Base-by-base conservation (phyloP, 1,139 yeast species). In the Blastobotrys raffinosifermentans region DNA sequence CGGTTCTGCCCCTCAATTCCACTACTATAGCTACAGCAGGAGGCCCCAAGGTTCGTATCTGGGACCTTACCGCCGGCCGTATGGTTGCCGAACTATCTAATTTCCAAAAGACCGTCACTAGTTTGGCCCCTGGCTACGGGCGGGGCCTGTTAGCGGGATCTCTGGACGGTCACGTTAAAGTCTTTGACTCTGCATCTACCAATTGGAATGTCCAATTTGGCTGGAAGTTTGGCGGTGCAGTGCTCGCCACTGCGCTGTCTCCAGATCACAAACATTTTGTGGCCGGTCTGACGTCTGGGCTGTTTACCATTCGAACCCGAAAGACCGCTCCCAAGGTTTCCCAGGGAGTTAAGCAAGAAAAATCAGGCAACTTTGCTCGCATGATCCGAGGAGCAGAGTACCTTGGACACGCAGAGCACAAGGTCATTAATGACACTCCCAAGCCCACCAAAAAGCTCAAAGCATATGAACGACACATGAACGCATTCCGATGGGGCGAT, bases 171-270 rank as follows among this genome's bases (percentile, higher is more conserved):
- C 98, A 91, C 60, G 96, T 91, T 41, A 91, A 91, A 62, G 87
- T 89, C 32, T 85, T 91, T 59, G 97, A 89, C 61, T 76, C 85
- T 23, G 66, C 76, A 25, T 70, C 80, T 18, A 67, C 81, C 33
- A 67, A 74, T 45, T 91, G 94, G 89, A 83, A 82, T 44, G 96
- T 89, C 46, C 84, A 82, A 58, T 91, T 87, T 60, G 97, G 97
- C 30, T 91, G 97, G 97, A 91, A 89, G 61, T 89, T 83, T 55
- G 95, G 96, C 27, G 87, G 93, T 11, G 94, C 94, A 29, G 96
- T 91, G 0, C 68, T 91, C 49, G 72, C 87, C 51, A 80, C 94
- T 57, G 97, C 89, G 6, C 82, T 89, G 8, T 84, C 96, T 7
- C 97, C 97, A 15, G 78, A 80, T 44, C 80, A 79, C 51, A 83